These are phyloP conservation scores for Trichoderma koningii DNA, from an alignment of 2,329 filamentous ascomycete species.

Conservation along the genomic window DNA sequence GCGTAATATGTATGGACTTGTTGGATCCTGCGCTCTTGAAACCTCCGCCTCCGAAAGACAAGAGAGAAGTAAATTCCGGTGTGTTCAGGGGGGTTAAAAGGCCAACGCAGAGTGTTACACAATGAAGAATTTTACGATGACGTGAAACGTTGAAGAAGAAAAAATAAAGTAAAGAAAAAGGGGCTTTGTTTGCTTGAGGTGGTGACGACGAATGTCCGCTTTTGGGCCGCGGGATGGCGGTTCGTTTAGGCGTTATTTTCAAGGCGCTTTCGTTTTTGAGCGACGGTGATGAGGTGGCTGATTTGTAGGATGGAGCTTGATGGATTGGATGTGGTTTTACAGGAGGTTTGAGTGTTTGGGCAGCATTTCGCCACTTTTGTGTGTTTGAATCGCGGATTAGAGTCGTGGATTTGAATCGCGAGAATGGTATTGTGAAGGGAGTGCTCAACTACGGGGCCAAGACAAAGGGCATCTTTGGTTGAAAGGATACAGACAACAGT, in stretches of 20 bases:
- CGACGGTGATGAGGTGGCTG: constrained; percentile 1
- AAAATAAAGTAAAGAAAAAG: neutral
- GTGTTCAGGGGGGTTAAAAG: neutral
- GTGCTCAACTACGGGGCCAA: too few relatives aligned
- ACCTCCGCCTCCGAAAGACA: too few relatives aligned
- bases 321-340: too few relatives aligned
- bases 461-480: too few relatives aligned
- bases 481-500: too few relatives aligned
- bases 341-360: too few relatives aligned
- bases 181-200: neutral
- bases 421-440: neutral
- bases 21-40: neutral
- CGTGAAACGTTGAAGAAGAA: neutral
- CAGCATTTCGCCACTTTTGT: constrained; percentile 6
- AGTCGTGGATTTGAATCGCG: neutral
- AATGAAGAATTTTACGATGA: neutral
- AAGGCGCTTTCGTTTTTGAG: neutral
- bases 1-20: too few relatives aligned
- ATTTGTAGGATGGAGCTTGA: neutral
- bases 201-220: neutral
- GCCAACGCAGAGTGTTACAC: neutral
- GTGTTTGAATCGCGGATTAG: neutral
- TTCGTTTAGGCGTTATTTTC: neutral
- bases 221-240: neutral
- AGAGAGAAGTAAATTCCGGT: neutral